Evolutionary conservation across 805 yeast genomes (phyloP), one percentile per base, ranked within the genome.

Genomic region (Ogataea corticis): DNA sequence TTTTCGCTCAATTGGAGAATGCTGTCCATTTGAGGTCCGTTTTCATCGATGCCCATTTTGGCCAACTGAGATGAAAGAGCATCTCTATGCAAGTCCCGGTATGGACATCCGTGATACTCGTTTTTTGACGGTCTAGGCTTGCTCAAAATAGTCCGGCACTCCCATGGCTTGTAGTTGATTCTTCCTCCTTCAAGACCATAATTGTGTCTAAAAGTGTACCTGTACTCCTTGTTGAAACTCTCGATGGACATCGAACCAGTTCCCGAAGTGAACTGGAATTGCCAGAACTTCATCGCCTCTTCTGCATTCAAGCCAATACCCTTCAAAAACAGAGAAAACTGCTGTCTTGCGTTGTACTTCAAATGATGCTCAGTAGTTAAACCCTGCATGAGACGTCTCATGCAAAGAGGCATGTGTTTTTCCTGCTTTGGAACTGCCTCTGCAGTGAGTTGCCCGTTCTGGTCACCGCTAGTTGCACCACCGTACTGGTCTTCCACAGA

Each of bases 101-200:
- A 94, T 4, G 98, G 97, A 66, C 98, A 92, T 2, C 99, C 99
- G 61, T 92, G 97, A 48, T 70, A 77, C 54, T 91, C 96, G 38
- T 76, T 72, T 37, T 73, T 68, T 10, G 72, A 70, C 0, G 96
- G 90, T 51, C 82, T 77, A 7, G 89, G 88, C 54, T 83, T 83
- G 21, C 80, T 73, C 46, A 88, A 65, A 33, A 94, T 88, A 1
- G 84, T 81, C 32, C 80, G 77, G 70, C 97, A 94, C 61, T 83
- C 86, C 84, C 85, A 79, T 3, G 98, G 96, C 57, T 79, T 79
- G 66, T 89, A 90, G 56, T 89, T 87, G 57, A 81, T 85, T 49
- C 96, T 72, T 11, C 85, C 84, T 55, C 99, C 99, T 67, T 88
- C 97, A 46, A 88, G 71, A 39, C 98, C 99, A 63, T 92, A 94